phyloP scores from a whole-genome alignment of 2,329 filamentous ascomycete species.

The Cytospora paraplurivora region DNA sequence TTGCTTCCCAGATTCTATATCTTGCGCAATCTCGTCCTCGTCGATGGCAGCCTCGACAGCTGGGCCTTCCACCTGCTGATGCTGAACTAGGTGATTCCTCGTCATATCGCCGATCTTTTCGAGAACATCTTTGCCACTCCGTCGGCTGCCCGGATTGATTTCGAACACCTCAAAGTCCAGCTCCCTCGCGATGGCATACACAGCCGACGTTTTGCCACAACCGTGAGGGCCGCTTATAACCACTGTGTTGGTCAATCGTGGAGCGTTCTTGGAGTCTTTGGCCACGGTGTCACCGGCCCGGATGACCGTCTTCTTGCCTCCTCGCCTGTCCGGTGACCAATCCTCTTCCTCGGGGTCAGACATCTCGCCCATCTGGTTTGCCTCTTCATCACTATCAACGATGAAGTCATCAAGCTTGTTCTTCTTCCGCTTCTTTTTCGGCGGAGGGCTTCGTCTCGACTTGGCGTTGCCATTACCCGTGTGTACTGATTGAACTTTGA shows the following conservation, averaged over 20 bases:
- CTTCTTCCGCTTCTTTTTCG: conserved; percentile 67
- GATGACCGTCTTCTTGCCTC: conserved; percentile 57
- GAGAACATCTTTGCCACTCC: conserved; percentile 85
- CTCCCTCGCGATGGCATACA: conserved; percentile 90
- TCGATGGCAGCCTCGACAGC: conserved; percentile 37
- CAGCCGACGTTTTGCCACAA: conserved; percentile 89
- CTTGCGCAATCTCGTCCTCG: conserved; percentile 54
- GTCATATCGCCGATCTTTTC: conserved; percentile 97
- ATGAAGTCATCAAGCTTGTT: conserved; percentile 81
- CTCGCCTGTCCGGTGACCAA: conserved; percentile 40
- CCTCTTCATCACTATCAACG: conserved; percentile 76
- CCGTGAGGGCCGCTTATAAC: conserved; percentile 87
- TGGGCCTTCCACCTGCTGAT: conserved; percentile 42
- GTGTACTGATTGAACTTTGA: conserved; percentile 77
- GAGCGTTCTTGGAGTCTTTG: conserved; percentile 45
- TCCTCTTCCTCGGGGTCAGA: conserved; percentile 58
- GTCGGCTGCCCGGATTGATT: conserved; percentile 80
- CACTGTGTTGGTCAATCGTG: conserved; percentile 71
- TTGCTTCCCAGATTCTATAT: conserved; percentile 70
- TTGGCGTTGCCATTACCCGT: conserved; percentile 50
- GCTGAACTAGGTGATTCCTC: conserved; percentile 82
- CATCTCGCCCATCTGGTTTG: conserved; percentile 68
- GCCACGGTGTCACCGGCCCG: conserved; percentile 43
- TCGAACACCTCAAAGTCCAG: conserved; percentile 94
- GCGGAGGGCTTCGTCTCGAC: conserved; percentile 34